A percentile compares a stretch with the other conserved stretches of the same genome.
phyloP scores from a whole-genome alignment of 495 filamentous ascomycete genomes.

The Umbilicaria muhlenbergii region DNA sequence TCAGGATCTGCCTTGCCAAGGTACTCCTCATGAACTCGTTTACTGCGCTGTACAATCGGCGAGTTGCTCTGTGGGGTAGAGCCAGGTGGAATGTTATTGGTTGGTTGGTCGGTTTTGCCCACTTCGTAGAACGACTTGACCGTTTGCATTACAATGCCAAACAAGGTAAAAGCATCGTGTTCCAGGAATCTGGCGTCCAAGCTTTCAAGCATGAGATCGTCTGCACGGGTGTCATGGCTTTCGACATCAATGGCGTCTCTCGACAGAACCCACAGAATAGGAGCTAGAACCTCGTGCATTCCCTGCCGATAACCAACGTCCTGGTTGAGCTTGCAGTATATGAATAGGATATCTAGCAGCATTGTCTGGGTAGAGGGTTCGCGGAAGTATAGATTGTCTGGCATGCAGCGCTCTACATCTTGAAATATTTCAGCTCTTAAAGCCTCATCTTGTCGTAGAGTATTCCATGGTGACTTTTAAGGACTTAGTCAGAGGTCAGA shows the following conservation, averaged over 20 bases:
- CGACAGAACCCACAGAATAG: constrained; percentile 76
- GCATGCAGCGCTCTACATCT: constrained; percentile 85
- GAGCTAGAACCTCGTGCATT: constrained; percentile 92
- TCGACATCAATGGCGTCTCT: constrained; percentile 56
- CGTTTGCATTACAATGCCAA: constrained; percentile 70
- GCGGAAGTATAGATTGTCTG: constrained; percentile 83
- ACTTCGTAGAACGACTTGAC: constrained; percentile 80
- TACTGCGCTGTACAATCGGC: constrained; percentile 72
- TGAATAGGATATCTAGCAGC: constrained; percentile 77
- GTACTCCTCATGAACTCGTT: constrained; percentile 69
- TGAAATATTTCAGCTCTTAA: constrained; percentile 83
- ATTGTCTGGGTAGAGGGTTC: constrained; percentile 61
- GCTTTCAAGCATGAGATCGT: constrained; percentile 41
- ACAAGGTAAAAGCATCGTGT: constrained; percentile 81
- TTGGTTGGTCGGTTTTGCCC: constrained; percentile 18
- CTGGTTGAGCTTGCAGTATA: constrained; percentile 87
- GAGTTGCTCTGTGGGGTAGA: constrained; percentile 30
- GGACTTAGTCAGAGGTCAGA: constrained; percentile 28
- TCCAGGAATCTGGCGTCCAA: constrained; percentile 62
- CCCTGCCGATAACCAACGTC: constrained; percentile 85
- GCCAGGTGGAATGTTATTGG: neutral
- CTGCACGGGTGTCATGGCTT: constrained; percentile 15
- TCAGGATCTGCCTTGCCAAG: constrained; percentile 65
- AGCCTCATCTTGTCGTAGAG: constrained; percentile 66
- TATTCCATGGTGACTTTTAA: constrained; percentile 75